Evolutionary conservation across 345 rosid species (phyloP), one percentile per base, ranked within the genome.

Genomic region (Aethionema arabicum): DNA sequence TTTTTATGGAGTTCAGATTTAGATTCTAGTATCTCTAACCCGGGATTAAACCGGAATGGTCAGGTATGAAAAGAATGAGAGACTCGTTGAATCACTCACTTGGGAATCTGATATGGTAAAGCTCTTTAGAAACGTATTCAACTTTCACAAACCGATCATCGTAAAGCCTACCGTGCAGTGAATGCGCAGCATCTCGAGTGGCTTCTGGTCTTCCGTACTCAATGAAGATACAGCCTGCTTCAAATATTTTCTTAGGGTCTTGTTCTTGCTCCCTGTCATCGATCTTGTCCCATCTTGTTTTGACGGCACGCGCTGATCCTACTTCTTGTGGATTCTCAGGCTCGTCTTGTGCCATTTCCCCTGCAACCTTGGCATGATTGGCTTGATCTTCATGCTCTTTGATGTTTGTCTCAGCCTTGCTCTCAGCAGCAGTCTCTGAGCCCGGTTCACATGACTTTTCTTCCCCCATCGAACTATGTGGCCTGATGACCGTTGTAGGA

Each of bases 191-290:
- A 32, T 10, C 70, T 44, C 89, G 66, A 12, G 93, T 70, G 9
- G 86, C 83, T 79, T 86, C 96, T 10, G 77, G 68, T 85, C 96
- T 88, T 63, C 79, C 47, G 49, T 77, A 95, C 75, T 90, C 93
- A 32, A 95, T 90, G 56, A 84, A 77, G 42, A 95, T 84, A 64
- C 77, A 74, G 11, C 95, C 96, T 4, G 60, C 49, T 70, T 90
- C 91, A 44, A 88, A 86, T 51, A 77, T 54, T 13, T 36, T 33
- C 49, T 63, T 38, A 5, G 69, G 48, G 27, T 78, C 65, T 14
- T 59, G 35, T 63, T 59, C 65, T 31, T 70, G 68, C 48, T 74
- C 77, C 61, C 52, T 9, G 8, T 45, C 14, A 11, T 72, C 81
- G 37, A 53, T 73, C 59, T 80, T 75, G 38, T 74, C 65, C 45